These are phyloP conservation scores for Adansonia digitata DNA, from an alignment of 345 rosid genomes.

Conservation along the genomic window DNA sequence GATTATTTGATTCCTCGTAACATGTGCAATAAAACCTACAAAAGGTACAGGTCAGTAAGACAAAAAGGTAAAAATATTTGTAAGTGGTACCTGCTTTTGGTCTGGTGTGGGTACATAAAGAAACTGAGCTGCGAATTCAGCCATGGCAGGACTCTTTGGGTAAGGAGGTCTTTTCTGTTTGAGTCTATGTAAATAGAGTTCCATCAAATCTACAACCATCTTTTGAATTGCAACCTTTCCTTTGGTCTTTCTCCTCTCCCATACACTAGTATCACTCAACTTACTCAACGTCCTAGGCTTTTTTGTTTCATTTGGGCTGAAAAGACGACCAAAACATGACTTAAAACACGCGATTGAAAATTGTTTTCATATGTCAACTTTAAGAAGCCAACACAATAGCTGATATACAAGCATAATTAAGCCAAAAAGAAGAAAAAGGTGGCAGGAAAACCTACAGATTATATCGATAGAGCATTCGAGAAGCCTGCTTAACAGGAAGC, in stretches of 20 bases:
- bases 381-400: not conserved
- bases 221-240: slow-evolving; percentile 95
- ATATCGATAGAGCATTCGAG: slow-evolving; percentile 84
- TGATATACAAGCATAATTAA: not conserved
- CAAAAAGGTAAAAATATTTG: not conserved
- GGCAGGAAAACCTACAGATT: slow-evolving; percentile 51
- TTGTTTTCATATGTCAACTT: not conserved
- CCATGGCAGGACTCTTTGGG: slow-evolving; percentile 60
- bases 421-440: not conserved
- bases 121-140: slow-evolving; percentile 63
- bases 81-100: slow-evolving; percentile 58
- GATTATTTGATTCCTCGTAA: not conserved
- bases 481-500: slow-evolving; percentile 88
- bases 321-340: slow-evolving; percentile 17
- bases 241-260: slow-evolving; percentile 93
- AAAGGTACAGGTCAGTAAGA: not conserved
- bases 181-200: slow-evolving; percentile 83
- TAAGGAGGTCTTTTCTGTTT: slow-evolving; percentile 79
- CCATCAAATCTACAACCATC: slow-evolving; percentile 98
- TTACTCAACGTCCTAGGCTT: slow-evolving; percentile 79
- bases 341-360: slow-evolving; percentile 7
- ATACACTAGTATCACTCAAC: slow-evolving; percentile 65
- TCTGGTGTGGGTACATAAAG: slow-evolving; percentile 87
- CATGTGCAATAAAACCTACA: not conserved
- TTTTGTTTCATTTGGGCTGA: slow-evolving; percentile 81